Evolutionary conservation across 768 basidiomycete species (phyloP).

Genomic region (Pulveroboletus frians): DNA sequence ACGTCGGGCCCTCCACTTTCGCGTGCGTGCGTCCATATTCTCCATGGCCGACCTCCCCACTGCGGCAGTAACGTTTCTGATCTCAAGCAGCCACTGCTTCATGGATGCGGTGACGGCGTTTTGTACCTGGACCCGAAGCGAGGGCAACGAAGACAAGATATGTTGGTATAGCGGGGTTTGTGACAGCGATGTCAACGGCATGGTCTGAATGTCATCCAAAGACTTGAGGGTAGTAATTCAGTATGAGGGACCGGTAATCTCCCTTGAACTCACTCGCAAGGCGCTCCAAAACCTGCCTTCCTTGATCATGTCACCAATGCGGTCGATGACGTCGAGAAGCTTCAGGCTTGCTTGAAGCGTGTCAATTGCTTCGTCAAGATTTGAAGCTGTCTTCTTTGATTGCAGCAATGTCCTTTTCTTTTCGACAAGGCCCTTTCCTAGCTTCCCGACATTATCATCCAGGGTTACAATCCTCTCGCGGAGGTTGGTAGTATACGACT

Average conservation of each 20-base stretch:
- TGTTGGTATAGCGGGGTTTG: slow-evolving; percentile 93
- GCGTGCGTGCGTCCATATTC: slow-evolving; percentile 77
- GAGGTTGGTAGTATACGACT: slow-evolving; percentile 93
- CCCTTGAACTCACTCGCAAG: slow-evolving; percentile 62
- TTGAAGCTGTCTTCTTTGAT: slow-evolving; percentile 86
- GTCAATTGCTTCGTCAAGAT: slow-evolving; percentile 96
- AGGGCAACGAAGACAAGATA: slow-evolving; percentile 87
- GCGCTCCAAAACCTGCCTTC: slow-evolving; percentile 97
- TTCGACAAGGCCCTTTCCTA: slow-evolving; percentile 83
- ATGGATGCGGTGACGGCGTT: slow-evolving; percentile 91
- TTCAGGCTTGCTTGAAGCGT: slow-evolving; percentile 89
- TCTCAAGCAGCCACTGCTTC: slow-evolving; percentile 96
- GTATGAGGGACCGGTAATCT: slow-evolving; percentile 24
- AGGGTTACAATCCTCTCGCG: slow-evolving; percentile 87
- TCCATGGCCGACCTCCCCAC: slow-evolving; percentile 88
- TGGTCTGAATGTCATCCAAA: slow-evolving; percentile 88
- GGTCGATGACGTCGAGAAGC: slow-evolving; percentile 86
- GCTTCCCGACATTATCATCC: slow-evolving; percentile 82
- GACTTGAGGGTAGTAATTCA: slow-evolving; percentile 51
- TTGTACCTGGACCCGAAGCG: slow-evolving; percentile 82
- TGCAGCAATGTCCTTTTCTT: slow-evolving; percentile 90
- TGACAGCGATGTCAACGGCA: slow-evolving; percentile 83
- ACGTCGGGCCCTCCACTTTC: slow-evolving; percentile 77
- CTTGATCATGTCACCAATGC: slow-evolving; percentile 89
- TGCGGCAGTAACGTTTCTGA: slow-evolving; percentile 79